phyloP scores from a whole-genome alignment of 768 basidiomycete species.

The Exsudoporus frostii region DNA sequence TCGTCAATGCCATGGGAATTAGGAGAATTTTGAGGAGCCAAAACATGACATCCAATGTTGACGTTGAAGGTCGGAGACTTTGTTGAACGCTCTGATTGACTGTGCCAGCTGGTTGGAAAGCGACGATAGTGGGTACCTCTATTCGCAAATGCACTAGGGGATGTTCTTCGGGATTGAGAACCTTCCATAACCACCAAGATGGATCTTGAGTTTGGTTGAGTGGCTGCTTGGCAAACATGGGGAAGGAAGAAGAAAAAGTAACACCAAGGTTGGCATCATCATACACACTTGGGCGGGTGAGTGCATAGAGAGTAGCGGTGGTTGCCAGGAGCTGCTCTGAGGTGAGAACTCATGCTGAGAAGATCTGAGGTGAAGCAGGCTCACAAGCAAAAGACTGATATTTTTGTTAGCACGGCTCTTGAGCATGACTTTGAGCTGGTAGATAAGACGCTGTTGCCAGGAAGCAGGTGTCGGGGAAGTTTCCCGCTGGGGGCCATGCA shows the following conservation, averaged over 20 bases:
- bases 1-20: slow-evolving; percentile 79
- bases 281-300: slow-evolving; percentile 52
- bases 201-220: slow-evolving; percentile 40
- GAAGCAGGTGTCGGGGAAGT: slow-evolving; percentile 19
- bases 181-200: slow-evolving; percentile 72
- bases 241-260: slow-evolving; percentile 21
- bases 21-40: slow-evolving; percentile 83
- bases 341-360: slow-evolving; percentile 1
- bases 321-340: slow-evolving; percentile 65
- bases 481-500: slow-evolving; percentile 28
- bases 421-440: slow-evolving; percentile 42
- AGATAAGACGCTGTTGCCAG: slow-evolving; percentile 32
- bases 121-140: slow-evolving; percentile 75
- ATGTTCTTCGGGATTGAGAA: slow-evolving; percentile 66
- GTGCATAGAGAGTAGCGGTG: slow-evolving; percentile 70
- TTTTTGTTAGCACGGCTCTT: slow-evolving; percentile 72
- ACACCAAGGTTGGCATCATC: slow-evolving; percentile 23
- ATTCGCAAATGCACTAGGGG: slow-evolving; percentile 72
- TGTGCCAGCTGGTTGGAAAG: slow-evolving; percentile 49
- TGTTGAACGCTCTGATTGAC: slow-evolving; percentile 24
- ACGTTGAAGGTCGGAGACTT: slow-evolving; percentile 43
- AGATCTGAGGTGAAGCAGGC: slow-evolving; percentile 14
- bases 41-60: slow-evolving; percentile 54
- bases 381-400: slow-evolving; percentile 74
- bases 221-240: slow-evolving; percentile 34